phyloP scores from a whole-genome alignment of 1,284 basidiomycete species.

The Heterobasidion parviporum region DNA sequence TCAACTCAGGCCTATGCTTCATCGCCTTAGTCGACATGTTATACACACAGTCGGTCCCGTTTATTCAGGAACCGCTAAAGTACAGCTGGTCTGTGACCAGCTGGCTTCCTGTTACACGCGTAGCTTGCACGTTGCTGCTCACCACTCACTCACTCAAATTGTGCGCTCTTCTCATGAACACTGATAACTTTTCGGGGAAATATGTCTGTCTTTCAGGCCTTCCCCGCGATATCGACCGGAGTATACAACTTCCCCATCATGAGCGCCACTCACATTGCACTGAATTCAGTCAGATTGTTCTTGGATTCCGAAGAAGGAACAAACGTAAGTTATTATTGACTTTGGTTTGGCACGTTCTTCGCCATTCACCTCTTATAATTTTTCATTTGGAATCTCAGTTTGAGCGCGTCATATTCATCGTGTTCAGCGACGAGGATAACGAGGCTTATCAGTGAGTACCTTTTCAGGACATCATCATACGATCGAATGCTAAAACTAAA shows the following conservation, averaged over 20 bases:
- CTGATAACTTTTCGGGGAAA: neutral
- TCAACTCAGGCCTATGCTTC: neutral
- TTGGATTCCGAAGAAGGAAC: conserved; percentile 43
- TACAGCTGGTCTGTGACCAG: conserved; percentile 38
- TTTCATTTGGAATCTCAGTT: conserved; percentile 33
- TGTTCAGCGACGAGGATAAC: conserved; percentile 60
- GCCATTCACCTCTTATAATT: neutral
- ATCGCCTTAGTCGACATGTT: conserved; percentile 47
- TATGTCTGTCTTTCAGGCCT: conserved; percentile 41
- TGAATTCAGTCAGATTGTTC: conserved; percentile 50
- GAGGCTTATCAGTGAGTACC: conserved; percentile 53
- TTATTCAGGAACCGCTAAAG: conserved; percentile 37
- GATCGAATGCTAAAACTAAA: neutral
- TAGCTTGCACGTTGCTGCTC: conserved; percentile 55
- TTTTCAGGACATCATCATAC: neutral
- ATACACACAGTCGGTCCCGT: conserved; percentile 92
- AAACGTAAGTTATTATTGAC: conserved; percentile 29
- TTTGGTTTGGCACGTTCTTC: neutral
- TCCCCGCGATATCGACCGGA: conserved; percentile 76
- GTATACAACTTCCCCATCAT: conserved; percentile 72
- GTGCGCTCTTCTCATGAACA: conserved; percentile 31
- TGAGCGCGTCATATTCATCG: conserved; percentile 66
- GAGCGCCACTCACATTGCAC: conserved; percentile 64
- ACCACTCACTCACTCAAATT: conserved; percentile 56
- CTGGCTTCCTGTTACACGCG: conserved; percentile 70